These are phyloP conservation scores for Pyrenochaeta sp. DNA, from an alignment of 2,329 filamentous ascomycete species.

Conservation along the genomic window DNA sequence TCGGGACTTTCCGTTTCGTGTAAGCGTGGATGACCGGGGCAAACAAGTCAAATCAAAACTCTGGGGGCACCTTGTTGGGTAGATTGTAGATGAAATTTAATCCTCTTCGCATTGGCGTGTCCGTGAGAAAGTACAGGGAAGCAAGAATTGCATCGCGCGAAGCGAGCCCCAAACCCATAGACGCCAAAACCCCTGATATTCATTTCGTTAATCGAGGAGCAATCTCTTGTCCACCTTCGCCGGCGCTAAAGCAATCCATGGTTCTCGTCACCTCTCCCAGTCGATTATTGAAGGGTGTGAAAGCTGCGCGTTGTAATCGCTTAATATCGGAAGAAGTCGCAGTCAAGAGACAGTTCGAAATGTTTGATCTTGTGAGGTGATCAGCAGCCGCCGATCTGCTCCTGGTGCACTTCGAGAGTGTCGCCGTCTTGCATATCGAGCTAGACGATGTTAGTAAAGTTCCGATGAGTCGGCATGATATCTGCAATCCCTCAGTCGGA, in stretches of 20 bases:
- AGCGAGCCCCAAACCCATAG: constrained; percentile 32
- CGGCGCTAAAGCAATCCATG: constrained; percentile 26
- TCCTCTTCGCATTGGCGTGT: constrained; percentile 21
- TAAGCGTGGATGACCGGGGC: neutral
- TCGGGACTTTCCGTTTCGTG: neutral
- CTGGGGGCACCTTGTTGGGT: neutral
- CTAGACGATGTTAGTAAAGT: constrained; percentile 57
- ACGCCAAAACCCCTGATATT: constrained; percentile 42
- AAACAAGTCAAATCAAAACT: neutral
- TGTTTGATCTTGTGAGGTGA: constrained; percentile 19
- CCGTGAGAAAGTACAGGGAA: constrained; percentile 33
- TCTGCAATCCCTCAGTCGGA: neutral
- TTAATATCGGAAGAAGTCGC: constrained; percentile 5
- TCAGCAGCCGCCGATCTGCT: constrained; percentile 84
- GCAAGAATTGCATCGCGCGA: constrained; percentile 29
- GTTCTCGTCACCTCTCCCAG: constrained; percentile 14
- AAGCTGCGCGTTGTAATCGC: constrained; percentile 4
- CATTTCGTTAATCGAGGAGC: constrained; percentile 28
- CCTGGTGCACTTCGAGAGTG: constrained; percentile 95
- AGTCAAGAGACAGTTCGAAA: constrained; percentile 9
- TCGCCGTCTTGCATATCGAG: constrained; percentile 97
- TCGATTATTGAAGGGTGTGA: constrained; percentile 8
- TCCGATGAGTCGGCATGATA: neutral
- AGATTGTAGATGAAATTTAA: constrained; percentile 16
- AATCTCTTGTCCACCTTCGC: constrained; percentile 26